Evolutionary conservation across 331 rosid genomes (phyloP).

Genomic region (Cydonia oblonga): DNA sequence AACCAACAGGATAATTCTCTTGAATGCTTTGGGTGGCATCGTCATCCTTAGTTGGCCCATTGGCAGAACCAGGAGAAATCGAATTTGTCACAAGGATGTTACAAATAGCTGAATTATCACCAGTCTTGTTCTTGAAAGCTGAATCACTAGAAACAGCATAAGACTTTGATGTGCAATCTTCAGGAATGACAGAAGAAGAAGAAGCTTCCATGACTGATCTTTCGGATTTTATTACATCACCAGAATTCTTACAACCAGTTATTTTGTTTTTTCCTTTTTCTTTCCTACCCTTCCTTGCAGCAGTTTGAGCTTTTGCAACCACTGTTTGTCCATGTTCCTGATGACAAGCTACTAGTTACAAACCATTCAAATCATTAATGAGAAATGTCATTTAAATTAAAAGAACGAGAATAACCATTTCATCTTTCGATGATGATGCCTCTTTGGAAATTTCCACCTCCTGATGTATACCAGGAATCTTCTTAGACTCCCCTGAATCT

Average conservation of each 20-base stretch:
- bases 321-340: slow-evolving; percentile 49
- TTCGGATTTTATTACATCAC: slow-evolving; percentile 27
- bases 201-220: slow-evolving; percentile 28
- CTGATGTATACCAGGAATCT: slow-evolving; percentile 24
- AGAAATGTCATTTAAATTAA: slow-evolving; percentile 25
- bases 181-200: slow-evolving; percentile 35
- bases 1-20: slow-evolving; percentile 25
- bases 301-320: slow-evolving; percentile 42
- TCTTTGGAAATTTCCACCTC: slow-evolving; percentile 31
- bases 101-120: slow-evolving; percentile 27
- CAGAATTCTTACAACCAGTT: slow-evolving; percentile 17
- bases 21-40: slow-evolving; percentile 26
- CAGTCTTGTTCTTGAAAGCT: slow-evolving; percentile 24
- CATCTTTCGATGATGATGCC: slow-evolving; percentile 24
- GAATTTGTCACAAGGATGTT: slow-evolving; percentile 27
- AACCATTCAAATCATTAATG: slow-evolving; percentile 30
- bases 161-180: slow-evolving; percentile 25
- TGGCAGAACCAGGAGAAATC: slow-evolving; percentile 24
- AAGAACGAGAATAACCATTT: slow-evolving; percentile 32
- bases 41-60: slow-evolving; percentile 24
- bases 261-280: slow-evolving; percentile 51
- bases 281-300: slow-evolving; percentile 55
- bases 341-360: slow-evolving; percentile 40
- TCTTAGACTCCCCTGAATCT: slow-evolving; percentile 26
- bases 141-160: slow-evolving; percentile 22